Conservation (phyloP, 1,284 basidiomycete species). For the Butyriboletus appendiculatus region DNA sequence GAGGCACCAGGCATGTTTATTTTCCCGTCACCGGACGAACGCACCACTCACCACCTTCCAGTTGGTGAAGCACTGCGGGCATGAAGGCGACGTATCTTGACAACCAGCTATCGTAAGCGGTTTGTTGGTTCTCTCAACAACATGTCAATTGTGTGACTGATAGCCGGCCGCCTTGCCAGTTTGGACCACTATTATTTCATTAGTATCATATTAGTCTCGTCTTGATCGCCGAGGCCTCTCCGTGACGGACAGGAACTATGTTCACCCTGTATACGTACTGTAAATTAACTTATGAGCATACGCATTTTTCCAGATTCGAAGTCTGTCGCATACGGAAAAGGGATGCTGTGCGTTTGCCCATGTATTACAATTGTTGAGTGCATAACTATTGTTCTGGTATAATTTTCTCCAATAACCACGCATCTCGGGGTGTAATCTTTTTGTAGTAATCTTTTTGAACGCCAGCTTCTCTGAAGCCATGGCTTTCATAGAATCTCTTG, state of each 20-base stretch:
- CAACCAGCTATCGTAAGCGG: constrained; percentile 24
- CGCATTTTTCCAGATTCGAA: constrained; percentile 17
- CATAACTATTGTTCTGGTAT: constrained; percentile 29
- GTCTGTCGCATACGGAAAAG: constrained; percentile 17
- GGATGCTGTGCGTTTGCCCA: constrained; percentile 12
- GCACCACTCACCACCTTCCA: constrained; percentile 33
- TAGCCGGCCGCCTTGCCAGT: constrained; percentile 9
- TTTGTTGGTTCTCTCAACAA: constrained; percentile 13
- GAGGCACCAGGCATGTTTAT: constrained; percentile 65
- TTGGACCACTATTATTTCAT: constrained; percentile 21
- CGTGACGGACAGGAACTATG: constrained; percentile 16
- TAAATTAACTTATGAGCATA: constrained; percentile 36
- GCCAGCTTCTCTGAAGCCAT: constrained; percentile 69
- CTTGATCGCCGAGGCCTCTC: constrained; percentile 19
- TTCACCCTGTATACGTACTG: constrained; percentile 28
- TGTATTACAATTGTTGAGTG: constrained; percentile 27
- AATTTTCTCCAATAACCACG: constrained; percentile 73
- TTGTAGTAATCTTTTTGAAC: constrained; percentile 78
- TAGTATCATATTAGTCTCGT: constrained; percentile 29
- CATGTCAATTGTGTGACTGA: constrained; percentile 20
- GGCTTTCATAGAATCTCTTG: constrained; percentile 75
- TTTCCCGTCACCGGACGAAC: constrained; percentile 3
- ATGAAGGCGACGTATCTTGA: constrained; percentile 52
- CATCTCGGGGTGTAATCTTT: constrained; percentile 74
- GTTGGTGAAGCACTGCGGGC: constrained; percentile 78